These are phyloP conservation scores for Cydonia oblonga DNA, from an alignment of 331 rosid species.

Conservation along the genomic window DNA sequence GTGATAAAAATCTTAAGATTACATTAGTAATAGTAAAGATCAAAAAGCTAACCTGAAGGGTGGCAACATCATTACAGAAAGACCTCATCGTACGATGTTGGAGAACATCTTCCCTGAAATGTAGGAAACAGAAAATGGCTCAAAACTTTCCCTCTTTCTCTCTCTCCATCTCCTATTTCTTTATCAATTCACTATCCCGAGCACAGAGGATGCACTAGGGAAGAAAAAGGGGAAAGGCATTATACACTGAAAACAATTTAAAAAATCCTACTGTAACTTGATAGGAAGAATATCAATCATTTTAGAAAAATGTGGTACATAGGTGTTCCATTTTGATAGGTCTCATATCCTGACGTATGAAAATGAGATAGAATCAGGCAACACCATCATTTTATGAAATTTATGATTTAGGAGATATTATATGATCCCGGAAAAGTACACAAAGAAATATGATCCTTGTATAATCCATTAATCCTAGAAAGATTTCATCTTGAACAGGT, in stretches of 20 bases:
- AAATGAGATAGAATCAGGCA: neutral
- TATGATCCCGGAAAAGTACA: too few relatives aligned
- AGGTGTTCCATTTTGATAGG: neutral
- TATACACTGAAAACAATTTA: neutral
- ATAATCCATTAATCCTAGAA: neutral
- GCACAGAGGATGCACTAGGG: neutral
- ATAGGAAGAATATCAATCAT: neutral
- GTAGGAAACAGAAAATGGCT: conserved; percentile 3
- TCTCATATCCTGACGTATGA: neutral
- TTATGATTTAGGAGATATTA: neutral
- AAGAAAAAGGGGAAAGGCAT: neutral
- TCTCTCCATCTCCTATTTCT: neutral
- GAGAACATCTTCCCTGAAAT: conserved; percentile 67
- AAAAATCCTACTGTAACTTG: neutral
- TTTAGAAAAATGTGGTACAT: neutral
- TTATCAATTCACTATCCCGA: neutral
- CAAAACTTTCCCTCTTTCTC: neutral
- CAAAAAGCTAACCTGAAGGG: conserved; percentile 62
- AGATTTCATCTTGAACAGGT: neutral
- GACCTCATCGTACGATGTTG: conserved; percentile 61
- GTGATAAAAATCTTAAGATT: neutral
- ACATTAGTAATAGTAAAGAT: neutral
- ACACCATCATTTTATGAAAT: neutral
- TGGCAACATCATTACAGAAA: conserved; percentile 60
- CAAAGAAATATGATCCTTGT: neutral